Evolutionary conservation across 1,284 basidiomycete species (phyloP).

Genomic region (Apiotrichum sp.): DNA sequence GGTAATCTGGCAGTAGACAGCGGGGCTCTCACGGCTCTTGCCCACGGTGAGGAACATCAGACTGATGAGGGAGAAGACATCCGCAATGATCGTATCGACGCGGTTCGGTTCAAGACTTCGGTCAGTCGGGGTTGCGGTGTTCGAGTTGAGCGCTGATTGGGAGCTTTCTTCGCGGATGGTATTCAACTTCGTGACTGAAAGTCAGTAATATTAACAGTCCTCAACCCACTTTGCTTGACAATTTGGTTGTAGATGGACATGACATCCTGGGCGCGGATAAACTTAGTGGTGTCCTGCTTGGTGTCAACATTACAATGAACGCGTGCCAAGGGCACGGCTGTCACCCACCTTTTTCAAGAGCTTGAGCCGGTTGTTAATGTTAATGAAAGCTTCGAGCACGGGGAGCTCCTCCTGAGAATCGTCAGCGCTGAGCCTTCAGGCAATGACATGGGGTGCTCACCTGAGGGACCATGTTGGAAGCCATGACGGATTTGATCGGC

Average conservation of each 20-base stretch:
- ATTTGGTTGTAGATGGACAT: slow-evolving; percentile 88
- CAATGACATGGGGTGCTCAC: slow-evolving; percentile 14
- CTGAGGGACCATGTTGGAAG: slow-evolving; percentile 44
- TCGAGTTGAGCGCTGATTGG: slow-evolving; percentile 13
- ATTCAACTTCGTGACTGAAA: slow-evolving; percentile 80
- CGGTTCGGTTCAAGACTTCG: slow-evolving; percentile 63
- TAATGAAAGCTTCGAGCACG: slow-evolving; percentile 91
- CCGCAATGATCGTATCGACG: slow-evolving; percentile 83
- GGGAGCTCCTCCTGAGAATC: slow-evolving; percentile 59
- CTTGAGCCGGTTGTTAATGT: slow-evolving; percentile 74
- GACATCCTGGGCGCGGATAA: slow-evolving; percentile 88
- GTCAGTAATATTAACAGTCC: not conserved
- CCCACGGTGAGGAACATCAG: slow-evolving; percentile 90
- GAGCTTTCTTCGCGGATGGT: slow-evolving; percentile 65
- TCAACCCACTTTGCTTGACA: slow-evolving; percentile 75
- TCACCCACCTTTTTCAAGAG: slow-evolving; percentile 53
- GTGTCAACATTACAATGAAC: not conserved
- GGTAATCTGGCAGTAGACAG: slow-evolving; percentile 87
- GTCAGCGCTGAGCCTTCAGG: not conserved
- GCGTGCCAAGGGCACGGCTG: not conserved
- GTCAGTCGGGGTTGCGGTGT: not conserved
- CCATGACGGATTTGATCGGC: slow-evolving; percentile 14
- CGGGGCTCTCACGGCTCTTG: slow-evolving; percentile 84
- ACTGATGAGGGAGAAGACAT: slow-evolving; percentile 87
- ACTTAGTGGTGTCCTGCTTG: slow-evolving; percentile 66